Evolutionary conservation across 2,329 filamentous ascomycete species (phyloP), one percentile per base, ranked within the genome.

Genomic region (Monilinia laxa): DNA sequence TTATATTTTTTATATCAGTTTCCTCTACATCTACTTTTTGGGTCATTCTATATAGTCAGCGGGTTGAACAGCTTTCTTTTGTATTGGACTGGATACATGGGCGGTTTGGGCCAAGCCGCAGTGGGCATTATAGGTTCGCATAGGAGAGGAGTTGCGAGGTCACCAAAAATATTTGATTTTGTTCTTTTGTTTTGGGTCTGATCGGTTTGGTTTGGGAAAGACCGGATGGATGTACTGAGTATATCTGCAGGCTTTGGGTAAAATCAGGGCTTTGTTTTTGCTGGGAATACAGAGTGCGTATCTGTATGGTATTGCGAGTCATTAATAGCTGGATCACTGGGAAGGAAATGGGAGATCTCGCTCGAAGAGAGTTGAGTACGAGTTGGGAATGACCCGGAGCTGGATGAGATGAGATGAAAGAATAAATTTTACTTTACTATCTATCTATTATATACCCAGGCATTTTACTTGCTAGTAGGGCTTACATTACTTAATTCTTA

Each of bases 91-190:
- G 42, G 57, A 38, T 20, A 60, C 28, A 51, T 18, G 28, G 28
- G 20, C 57, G 57, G 57, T 60, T 35, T 42, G 40, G 57, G 57
- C 45, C 20, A 60, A 38, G 42, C 57, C 57, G 57, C 45, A 60
- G n/a, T 51, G 57, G 42, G 45, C 28, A 60, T 51, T 38, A 60
- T 51, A 51, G 45, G 57, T 38, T 60, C 57, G 45, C 57, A 60
- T 60, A 51, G 45, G 57, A 60, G 57, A 60, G 57, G 57, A 60
- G 57, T 60, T 60, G 57, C 38, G 7, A 47, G 57, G 57, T 60
- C 28, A 60, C 28, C 57, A 51, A 60, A 60, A 60, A 60, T 25
- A 25, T n/a, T 2, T 60, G 16, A 11, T 51, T 38, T 49, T 56
- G n/a, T 60, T 60, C 45, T 18, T 51, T 60, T 60, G 42, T 60